Conservation (phyloP, 73 alveolate species). For the Paramecium octaurelia region DNA sequence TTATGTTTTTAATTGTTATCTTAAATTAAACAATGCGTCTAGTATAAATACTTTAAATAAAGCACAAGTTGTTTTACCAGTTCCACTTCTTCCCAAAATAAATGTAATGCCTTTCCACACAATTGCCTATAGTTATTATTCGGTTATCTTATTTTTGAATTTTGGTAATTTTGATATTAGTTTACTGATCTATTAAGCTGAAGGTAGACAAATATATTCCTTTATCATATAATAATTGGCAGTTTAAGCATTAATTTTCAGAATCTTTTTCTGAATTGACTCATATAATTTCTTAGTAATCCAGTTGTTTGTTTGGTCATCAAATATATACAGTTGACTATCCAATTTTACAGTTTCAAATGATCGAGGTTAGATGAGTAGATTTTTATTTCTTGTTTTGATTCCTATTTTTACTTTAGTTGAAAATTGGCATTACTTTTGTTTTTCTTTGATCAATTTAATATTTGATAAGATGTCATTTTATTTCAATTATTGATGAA, state of each 20-base stretch:
- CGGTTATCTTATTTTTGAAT: constrained; percentile 60
- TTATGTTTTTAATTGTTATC: neutral
- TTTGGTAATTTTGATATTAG: constrained; percentile 59
- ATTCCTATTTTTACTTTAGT: neutral
- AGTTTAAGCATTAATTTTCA: neutral
- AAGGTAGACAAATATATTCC: constrained; percentile 35
- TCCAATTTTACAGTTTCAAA: neutral
- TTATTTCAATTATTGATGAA: neutral
- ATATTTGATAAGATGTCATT: neutral
- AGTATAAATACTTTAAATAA: constrained; percentile 72
- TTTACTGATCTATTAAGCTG: constrained; percentile 38
- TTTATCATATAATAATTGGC: neutral
- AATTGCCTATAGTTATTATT: constrained; percentile 67
- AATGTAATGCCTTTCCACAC: constrained; percentile 68
- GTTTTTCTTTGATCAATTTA: neutral
- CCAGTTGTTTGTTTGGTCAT: neutral
- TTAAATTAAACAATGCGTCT: constrained; percentile 68
- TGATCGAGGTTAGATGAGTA: neutral
- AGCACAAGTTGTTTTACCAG: constrained; percentile 90
- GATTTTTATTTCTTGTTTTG: neutral
- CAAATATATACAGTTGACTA: neutral
- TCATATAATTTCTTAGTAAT: neutral
- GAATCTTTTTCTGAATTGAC: neutral
- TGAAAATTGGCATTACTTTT: neutral
- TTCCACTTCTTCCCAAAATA: constrained; percentile 88